These are phyloP conservation scores for Metschnikowia reukaufii DNA, from an alignment of 805 yeast species.

Conservation along the genomic window DNA sequence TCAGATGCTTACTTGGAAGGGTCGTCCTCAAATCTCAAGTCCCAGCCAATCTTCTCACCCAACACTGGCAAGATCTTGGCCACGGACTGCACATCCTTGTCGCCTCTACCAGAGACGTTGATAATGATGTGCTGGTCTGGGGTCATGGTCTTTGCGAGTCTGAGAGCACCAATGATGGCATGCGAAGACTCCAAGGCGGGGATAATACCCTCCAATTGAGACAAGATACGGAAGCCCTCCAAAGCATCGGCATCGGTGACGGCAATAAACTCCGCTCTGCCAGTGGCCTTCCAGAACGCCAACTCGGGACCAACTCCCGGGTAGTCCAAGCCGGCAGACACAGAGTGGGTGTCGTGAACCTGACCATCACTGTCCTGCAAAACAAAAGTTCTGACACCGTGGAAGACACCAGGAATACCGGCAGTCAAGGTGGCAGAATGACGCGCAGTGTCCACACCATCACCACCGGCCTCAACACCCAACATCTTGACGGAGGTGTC, in stretches of 20 bases:
- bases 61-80: conserved; percentile 89
- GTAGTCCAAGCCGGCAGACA: conserved; percentile 97
- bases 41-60: conserved; percentile 96
- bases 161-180: conserved; percentile 88
- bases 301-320: conserved; percentile 99
- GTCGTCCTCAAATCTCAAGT: conserved; percentile 75
- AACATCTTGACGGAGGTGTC: conserved; percentile 74
- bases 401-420: conserved; percentile 96
- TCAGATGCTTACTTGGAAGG: conserved; percentile 35
- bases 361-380: conserved; percentile 93
- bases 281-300: conserved; percentile 91
- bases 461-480: conserved; percentile 99
- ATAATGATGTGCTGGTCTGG: conserved; percentile 81
- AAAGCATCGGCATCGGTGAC: conserved; percentile 96
- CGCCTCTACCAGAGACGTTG: conserved; percentile 97
- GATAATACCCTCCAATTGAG: conserved; percentile 95
- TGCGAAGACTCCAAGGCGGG: conserved; percentile 98
- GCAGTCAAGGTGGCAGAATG: conserved; percentile 96
- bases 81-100: conserved; percentile 96
- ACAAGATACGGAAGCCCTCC: conserved; percentile 81
- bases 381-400: conserved; percentile 93
- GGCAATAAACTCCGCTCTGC: conserved; percentile 87
- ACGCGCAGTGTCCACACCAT: conserved; percentile 82
- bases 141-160: conserved; percentile 78
- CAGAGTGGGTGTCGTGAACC: conserved; percentile 96